Evolutionary conservation across 1,284 basidiomycete species (phyloP).

Genomic region (Somion occarium): DNA sequence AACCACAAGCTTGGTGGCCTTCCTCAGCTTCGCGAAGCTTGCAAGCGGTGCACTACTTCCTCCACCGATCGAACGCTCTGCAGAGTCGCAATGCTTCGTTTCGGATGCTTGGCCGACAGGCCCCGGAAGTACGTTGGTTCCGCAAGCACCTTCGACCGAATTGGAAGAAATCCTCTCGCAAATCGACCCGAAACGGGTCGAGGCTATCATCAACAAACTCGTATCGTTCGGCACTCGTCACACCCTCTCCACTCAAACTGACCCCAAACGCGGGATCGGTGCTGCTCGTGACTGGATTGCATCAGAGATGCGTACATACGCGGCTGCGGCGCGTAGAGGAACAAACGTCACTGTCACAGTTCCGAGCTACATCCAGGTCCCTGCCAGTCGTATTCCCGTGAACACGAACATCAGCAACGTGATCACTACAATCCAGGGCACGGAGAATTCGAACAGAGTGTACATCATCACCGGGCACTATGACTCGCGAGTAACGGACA

Average conservation of each 20-base stretch:
- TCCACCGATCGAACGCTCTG: constrained; percentile 6
- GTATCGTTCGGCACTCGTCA: constrained; percentile 51
- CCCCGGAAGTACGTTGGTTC: constrained; percentile 35
- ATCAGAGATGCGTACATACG: constrained; percentile 38
- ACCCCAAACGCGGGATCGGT: constrained; percentile 45
- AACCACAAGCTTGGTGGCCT: not conserved
- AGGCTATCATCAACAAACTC: constrained; percentile 44
- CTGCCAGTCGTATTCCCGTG: constrained; percentile 32
- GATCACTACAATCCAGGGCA: constrained; percentile 43
- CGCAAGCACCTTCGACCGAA: constrained; percentile 40
- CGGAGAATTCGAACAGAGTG: constrained; percentile 43
- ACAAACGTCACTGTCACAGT: constrained; percentile 43
- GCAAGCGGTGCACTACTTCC: not conserved
- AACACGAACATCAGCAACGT: constrained; percentile 45
- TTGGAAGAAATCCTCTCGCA: constrained; percentile 39
- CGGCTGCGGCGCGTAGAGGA: constrained; percentile 31
- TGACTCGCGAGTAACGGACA: constrained; percentile 41
- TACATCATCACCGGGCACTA: constrained; percentile 53
- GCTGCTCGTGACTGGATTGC: constrained; percentile 54
- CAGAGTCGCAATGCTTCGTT: constrained; percentile 17
- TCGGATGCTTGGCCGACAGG: constrained; percentile 42
- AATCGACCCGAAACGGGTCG: constrained; percentile 39
- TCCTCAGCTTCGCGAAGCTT: not conserved
- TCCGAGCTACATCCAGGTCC: constrained; percentile 40
- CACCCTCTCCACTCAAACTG: constrained; percentile 47